Conservation (phyloP, 805 yeast species). For the Sugiyamaella marilandica region DNA sequence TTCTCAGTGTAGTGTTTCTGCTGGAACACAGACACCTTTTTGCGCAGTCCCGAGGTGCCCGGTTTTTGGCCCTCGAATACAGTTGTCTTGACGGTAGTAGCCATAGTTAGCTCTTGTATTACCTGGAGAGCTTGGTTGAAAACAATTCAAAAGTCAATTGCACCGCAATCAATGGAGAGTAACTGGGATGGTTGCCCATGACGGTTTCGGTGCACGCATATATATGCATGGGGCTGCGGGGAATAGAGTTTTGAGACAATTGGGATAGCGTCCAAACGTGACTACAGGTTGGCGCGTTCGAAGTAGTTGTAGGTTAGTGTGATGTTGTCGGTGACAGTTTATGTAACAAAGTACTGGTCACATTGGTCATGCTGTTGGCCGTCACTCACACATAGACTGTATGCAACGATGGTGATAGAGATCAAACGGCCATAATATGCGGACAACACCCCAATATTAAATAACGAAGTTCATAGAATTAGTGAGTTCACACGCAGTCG, state of each 20-base stretch:
- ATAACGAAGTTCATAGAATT: no score
- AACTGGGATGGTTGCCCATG: not conserved
- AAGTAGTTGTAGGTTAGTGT: not conserved
- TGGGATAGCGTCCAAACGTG: not conserved
- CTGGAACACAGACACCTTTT: conserved; percentile 82
- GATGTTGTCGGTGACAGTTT: no score
- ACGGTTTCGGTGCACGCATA: not conserved
- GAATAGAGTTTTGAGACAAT: not conserved
- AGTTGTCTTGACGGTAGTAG: conserved; percentile 43
- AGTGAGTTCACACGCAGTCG: no score
- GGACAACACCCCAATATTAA: no score
- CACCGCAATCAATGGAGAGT: not conserved
- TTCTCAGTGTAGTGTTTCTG: conserved; percentile 82
- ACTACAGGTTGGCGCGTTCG: not conserved
- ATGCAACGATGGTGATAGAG: no score
- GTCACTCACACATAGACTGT: no score
- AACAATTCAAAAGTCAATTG: not conserved
- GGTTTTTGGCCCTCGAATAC: conserved; percentile 92
- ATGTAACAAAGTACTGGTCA: no score
- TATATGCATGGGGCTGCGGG: not conserved
- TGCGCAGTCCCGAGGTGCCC: conserved; percentile 95
- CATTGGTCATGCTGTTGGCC: no score
- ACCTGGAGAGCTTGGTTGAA: no score
- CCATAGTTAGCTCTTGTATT: not conserved
- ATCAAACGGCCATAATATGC: no score